Evolutionary conservation across 106 monocot species (phyloP), one percentile per base, ranked within the genome.

Genomic region (Cymbidium sinense): DNA sequence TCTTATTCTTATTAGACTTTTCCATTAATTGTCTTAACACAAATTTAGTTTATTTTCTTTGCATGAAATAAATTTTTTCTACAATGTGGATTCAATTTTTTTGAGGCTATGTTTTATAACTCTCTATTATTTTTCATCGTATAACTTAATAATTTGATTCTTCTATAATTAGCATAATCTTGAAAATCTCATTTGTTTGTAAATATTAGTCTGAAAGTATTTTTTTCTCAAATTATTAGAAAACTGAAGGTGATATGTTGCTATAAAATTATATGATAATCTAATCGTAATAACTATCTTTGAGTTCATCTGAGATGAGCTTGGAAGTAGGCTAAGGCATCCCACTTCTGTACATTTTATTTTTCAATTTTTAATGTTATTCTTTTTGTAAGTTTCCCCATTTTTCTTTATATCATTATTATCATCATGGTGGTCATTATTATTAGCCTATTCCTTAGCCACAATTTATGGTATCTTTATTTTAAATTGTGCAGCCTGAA

Each of bases 401-500:
- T 18, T 69, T 69, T 34, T 69, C 15, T 13, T 69, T 27, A 62
- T 25, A 62, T 62, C 61, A 62, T 61, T 25, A 23, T 62, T 9
- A 62, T 62, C 61, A 27, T 25, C 54, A 19, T 54, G 4, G 17
- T 54, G 6, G 23, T 62, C 27, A 62, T 62, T 47, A 47, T 15
- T 47, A 47, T 47, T 47, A 47, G 15, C 47, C 47, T 47, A 47
- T 47, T 47, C 13, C 13, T 25, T 25, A 62, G 27, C 7, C 6
- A 61, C 61, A 7, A 62, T 62, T 62, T 17, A 69, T 69, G 29
- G 37, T n/a, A 37, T 37, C n/a, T 6, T 39, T 72, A 72, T 72
- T 72, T 72, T 72, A 19, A 39, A 39, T 33, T 21, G 35, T 91
- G 76, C 90, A 99, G 98, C 64, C 79, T 83, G 98, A 94, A 74